Evolutionary conservation across 1,284 basidiomycete species (phyloP).

Genomic region (Gastroboletus turbinatus): DNA sequence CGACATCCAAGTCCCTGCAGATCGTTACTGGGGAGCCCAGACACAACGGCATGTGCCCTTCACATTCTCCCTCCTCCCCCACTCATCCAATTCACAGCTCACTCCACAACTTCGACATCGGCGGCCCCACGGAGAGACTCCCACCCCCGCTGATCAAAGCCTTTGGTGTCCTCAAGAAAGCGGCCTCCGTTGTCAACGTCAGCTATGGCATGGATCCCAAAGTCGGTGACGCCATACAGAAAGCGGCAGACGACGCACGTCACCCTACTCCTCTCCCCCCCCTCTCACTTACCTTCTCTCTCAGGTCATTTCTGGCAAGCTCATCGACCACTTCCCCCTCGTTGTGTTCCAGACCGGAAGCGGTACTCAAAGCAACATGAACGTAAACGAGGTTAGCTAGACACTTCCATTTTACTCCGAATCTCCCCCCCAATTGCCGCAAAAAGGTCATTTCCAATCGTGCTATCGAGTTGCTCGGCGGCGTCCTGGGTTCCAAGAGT

Average conservation of each 20-base stretch:
- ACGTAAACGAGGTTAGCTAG: conserved; percentile 84
- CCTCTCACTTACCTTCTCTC: conserved; percentile 4
- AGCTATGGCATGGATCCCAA: conserved; percentile 90
- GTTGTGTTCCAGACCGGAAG: conserved; percentile 99
- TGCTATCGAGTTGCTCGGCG: conserved; percentile 96
- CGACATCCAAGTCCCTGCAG: conserved; percentile 89
- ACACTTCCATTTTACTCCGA: not conserved
- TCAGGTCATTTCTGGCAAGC: conserved; percentile 93
- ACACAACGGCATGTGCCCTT: conserved; percentile 76
- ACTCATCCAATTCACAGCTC: conserved; percentile 51
- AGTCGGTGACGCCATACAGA: conserved; percentile 86
- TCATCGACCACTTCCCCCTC: conserved; percentile 94
- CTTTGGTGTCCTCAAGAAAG: conserved; percentile 97
- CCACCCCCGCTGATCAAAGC: conserved; percentile 96
- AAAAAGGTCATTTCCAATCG: conserved; percentile 94
- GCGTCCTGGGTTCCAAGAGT: conserved; percentile 93
- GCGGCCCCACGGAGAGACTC: conserved; percentile 89
- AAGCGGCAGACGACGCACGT: conserved; percentile 90
- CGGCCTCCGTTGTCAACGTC: conserved; percentile 91
- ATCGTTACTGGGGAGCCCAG: conserved; percentile 98
- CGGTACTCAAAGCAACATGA: conserved; percentile 99
- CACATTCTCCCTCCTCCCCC: not conserved
- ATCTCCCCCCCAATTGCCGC: not conserved
- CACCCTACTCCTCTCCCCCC: not conserved
- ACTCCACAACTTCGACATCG: conserved; percentile 98